Conservation (phyloP, 441 rosid species). For the Breynia disticha region DNA sequence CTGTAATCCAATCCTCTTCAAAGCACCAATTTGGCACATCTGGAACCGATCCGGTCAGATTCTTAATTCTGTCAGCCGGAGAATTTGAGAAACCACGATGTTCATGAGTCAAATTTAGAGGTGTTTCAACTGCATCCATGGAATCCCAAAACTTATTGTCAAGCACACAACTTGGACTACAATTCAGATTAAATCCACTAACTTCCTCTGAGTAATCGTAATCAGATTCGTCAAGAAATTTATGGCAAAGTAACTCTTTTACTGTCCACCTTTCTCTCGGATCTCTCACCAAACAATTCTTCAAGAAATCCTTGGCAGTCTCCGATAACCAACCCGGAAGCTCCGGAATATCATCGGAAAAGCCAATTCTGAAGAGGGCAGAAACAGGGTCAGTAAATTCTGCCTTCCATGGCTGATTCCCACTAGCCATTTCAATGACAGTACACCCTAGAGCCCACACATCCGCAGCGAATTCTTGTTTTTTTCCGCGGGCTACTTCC, state of each 20-base stretch:
- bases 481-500: slow-evolving; percentile 76
- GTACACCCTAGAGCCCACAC: slow-evolving; percentile 81
- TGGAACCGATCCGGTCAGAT: slow-evolving; percentile 24
- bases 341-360: slow-evolving; percentile 51
- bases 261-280: slow-evolving; percentile 49
- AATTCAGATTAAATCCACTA: slow-evolving; percentile 6
- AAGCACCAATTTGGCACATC: slow-evolving; percentile 30
- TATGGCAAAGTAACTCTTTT: slow-evolving; percentile 53
- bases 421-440: slow-evolving; percentile 74
- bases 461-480: slow-evolving; percentile 62
- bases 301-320: slow-evolving; percentile 51
- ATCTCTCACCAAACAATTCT: slow-evolving; percentile 47
- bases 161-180: slow-evolving; percentile 50
- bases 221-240: slow-evolving; percentile 34
- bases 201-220: slow-evolving; percentile 6
- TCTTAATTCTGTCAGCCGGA: slow-evolving; percentile 35
- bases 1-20: slow-evolving; percentile 54
- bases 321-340: slow-evolving; percentile 52
- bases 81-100: slow-evolving; percentile 19
- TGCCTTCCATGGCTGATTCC: slow-evolving; percentile 68
- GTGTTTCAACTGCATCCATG: slow-evolving; percentile 25
- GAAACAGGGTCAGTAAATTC: slow-evolving; percentile 50
- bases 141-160: slow-evolving; percentile 69
- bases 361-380: slow-evolving; percentile 65
- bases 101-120: slow-evolving; percentile 12